Evolutionary conservation across 805 yeast species (phyloP).

Genomic region (Cyberlindnera bimundalis): DNA sequence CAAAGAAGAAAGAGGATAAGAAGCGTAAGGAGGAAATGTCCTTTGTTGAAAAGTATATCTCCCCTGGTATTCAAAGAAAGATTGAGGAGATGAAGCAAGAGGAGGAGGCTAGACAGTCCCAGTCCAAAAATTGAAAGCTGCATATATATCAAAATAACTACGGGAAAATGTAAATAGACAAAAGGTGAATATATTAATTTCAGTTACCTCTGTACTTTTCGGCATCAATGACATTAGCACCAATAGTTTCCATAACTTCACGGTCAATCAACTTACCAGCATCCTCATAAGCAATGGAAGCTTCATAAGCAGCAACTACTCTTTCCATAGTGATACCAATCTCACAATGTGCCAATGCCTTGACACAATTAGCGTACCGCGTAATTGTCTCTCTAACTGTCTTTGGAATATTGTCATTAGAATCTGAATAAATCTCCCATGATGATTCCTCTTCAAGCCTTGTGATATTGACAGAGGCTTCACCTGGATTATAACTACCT

Average conservation of each 20-base stretch:
- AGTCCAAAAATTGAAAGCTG: not conserved
- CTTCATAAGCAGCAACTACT: constrained; percentile 79
- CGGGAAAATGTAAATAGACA: constrained; percentile 1
- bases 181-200: not conserved
- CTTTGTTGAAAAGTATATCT: constrained; percentile 48
- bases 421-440: constrained; percentile 92
- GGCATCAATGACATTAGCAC: constrained; percentile 63
- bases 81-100: constrained; percentile 20
- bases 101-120: constrained; percentile 4
- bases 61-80: constrained; percentile 32
- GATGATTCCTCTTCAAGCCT: constrained; percentile 89
- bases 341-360: constrained; percentile 78
- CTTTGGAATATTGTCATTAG: constrained; percentile 67
- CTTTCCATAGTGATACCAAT: constrained; percentile 84
- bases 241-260: constrained; percentile 69
- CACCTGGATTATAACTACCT: constrained; percentile 48
- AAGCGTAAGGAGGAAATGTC: constrained; percentile 44
- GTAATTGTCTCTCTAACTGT: constrained; percentile 70
- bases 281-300: constrained; percentile 71
- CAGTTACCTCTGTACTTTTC: constrained; percentile 71
- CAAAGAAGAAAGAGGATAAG: constrained; percentile 70
- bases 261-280: constrained; percentile 70
- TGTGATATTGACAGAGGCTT: constrained; percentile 68
- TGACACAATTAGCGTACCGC: constrained; percentile 79
- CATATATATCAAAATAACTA: constrained; percentile 1